Evolutionary conservation across 495 filamentous ascomycete genomes (phyloP), one percentile per base, ranked within the genome.

Genomic region (Penicillium odoratum): DNA sequence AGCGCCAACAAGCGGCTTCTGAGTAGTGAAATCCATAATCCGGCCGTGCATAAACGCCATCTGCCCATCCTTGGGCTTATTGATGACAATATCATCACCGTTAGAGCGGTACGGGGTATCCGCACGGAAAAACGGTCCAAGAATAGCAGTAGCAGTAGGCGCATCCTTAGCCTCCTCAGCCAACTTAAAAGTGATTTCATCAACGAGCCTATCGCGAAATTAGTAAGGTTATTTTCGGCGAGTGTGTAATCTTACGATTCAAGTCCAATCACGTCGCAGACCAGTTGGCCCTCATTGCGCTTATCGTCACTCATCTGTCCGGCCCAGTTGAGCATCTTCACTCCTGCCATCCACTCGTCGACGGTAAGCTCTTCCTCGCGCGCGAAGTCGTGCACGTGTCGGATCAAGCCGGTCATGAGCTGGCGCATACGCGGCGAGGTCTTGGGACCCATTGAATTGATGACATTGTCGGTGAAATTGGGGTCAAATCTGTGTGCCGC

Each of bases 101-200:
- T 88, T 90, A 7, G 79, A 63, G 38, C 82, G 78, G 25, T 75
- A 69, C 4, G 88, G 87, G 0, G 88, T 86, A 67, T 90, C 78
- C 55, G 83, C 75, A 15, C 89, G 84, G 79, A 86, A 93, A 78
- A 92, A 92, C 4, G 89, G 89, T 7, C 89, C 89, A 0, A 92
- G 81, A 54, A 92, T 86, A 43, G 88, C 81, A 4, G 88, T 89
- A 16, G 87, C 81, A 10, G 89, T 93, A 34, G 81, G 80, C 11
- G 74, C 68, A 44, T 78, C 81, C 10, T 53, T 56, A 53, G 75
- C 80, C 53, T 80, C 76, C 28, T 72, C 66, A 44, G 81, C 81
- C 53, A 85, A 74, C 52, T 81, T 89, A 65, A 85, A 86, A 38
- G 87, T 91, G 63, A 93, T 91, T 66, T 91, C 87, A 69, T 92